These are phyloP conservation scores for Candida xiaguanensis DNA, from an alignment of 805 yeast genomes.

Conservation along the genomic window DNA sequence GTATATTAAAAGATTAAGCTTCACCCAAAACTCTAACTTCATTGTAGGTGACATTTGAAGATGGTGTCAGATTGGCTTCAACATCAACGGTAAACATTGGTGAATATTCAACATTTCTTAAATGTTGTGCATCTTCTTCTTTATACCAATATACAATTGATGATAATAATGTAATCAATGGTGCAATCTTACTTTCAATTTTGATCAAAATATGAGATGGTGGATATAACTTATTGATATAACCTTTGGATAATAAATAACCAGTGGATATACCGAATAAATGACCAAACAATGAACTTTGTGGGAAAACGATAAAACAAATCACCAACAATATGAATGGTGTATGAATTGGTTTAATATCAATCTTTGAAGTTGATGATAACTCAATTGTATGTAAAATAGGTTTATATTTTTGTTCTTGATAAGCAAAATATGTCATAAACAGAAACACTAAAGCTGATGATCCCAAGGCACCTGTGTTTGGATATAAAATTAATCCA, in stretches of 20 bases:
- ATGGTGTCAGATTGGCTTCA: background rate
- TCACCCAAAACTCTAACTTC: constrained; percentile 9
- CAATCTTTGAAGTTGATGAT: background rate
- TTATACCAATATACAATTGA: constrained; percentile 50
- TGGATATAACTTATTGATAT: constrained; percentile 57
- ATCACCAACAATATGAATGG: constrained; percentile 50
- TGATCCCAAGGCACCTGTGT: constrained; percentile 58
- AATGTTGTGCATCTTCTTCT: constrained; percentile 47
- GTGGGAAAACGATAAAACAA: constrained; percentile 53
- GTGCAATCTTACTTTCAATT: constrained; percentile 56
- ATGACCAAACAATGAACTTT: constrained; percentile 73
- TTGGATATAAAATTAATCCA: constrained; percentile 49
- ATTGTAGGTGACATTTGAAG: background rate
- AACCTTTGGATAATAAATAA: constrained; percentile 54
- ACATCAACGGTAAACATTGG: constrained; percentile 6
- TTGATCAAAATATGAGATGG: constrained; percentile 60
- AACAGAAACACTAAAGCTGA: constrained; percentile 75
- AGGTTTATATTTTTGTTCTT: constrained; percentile 38
- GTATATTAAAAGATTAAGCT: too few relatives aligned
- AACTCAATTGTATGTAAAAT: constrained; percentile 26
- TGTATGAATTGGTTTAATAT: constrained; percentile 29
- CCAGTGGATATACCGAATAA: constrained; percentile 66
- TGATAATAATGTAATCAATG: constrained; percentile 52
- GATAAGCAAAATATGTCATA: constrained; percentile 55
- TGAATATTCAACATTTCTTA: constrained; percentile 7